These are phyloP conservation scores for Talaromyces sp. DNA, from an alignment of 2,329 filamentous ascomycete species.

Conservation along the genomic window DNA sequence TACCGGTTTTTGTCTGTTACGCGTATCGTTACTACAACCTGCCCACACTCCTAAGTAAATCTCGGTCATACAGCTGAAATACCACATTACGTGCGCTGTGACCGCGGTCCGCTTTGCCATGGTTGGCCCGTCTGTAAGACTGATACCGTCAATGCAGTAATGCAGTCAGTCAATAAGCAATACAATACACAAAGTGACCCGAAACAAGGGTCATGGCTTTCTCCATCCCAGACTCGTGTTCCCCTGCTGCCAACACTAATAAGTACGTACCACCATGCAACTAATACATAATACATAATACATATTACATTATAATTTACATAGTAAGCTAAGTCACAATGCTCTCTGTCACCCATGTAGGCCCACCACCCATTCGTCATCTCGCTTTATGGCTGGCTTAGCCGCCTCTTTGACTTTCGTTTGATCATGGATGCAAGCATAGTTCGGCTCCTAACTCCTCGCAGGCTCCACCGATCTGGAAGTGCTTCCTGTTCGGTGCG, in stretches of 20 bases:
- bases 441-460: conserved; percentile 11
- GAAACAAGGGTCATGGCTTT: conserved; percentile 20
- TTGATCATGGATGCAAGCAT: neutral
- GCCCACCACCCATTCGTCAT: conserved; percentile 34
- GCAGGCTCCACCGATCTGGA: conserved; percentile 35
- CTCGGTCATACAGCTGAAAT: neutral
- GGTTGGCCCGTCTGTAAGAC: neutral
- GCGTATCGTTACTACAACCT: neutral
- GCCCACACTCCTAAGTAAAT: neutral
- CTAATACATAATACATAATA: no score
- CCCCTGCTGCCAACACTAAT: neutral
- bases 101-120: neutral
- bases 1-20: neutral
- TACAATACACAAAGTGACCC: conserved; percentile 6
- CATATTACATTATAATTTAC: no score
- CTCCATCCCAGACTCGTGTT: neutral
- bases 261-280: no score
- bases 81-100: neutral
- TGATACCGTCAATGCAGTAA: neutral
- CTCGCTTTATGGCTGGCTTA: conserved; percentile 24
- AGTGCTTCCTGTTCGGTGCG: conserved; percentile 8
- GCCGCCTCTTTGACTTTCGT: conserved; percentile 26
- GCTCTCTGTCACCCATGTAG: neutral
- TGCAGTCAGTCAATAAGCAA: neutral
- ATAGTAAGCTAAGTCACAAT: no score